These are phyloP conservation scores for Penicillium daleae DNA, from an alignment of 495 filamentous ascomycete species.

Conservation along the genomic window DNA sequence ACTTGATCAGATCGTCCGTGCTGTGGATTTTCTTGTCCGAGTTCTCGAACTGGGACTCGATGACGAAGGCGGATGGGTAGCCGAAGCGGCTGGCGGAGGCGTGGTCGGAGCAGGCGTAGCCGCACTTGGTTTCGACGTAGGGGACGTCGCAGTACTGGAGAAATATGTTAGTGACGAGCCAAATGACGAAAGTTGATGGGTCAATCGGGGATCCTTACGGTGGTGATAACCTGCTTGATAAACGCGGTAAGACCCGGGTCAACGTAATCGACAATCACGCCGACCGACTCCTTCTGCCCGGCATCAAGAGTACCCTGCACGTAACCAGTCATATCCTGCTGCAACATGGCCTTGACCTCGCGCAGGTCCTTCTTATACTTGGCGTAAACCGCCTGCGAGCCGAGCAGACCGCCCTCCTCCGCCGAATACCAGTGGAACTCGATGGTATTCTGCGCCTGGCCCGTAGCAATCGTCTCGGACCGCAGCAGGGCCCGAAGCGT, in stretches of 20 bases:
- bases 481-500: constrained; percentile 65
- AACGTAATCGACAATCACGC: constrained; percentile 93
- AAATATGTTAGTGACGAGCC: constrained; percentile 11
- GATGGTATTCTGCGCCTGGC: constrained; percentile 72
- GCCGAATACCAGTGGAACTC: constrained; percentile 97
- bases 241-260: constrained; percentile 81
- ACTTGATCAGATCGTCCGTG: constrained; percentile 84
- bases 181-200: background rate
- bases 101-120: constrained; percentile 97
- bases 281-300: constrained; percentile 81
- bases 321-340: constrained; percentile 99
- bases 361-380: constrained; percentile 75
- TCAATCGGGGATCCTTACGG: constrained; percentile 49
- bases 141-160: constrained; percentile 86
- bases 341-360: constrained; percentile 94
- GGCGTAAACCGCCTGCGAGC: constrained; percentile 83
- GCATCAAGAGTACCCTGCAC: constrained; percentile 81
- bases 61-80: constrained; percentile 94
- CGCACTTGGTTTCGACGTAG: constrained; percentile 89
- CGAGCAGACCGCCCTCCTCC: constrained; percentile 88
- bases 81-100: constrained; percentile 95
- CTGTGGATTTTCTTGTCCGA: constrained; percentile 89
- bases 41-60: constrained; percentile 85
- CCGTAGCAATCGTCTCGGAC: constrained; percentile 54
- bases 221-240: constrained; percentile 85